Evolutionary conservation across 2,329 filamentous ascomycete species (phyloP).

Genomic region (Sclerotiophoma versabilis): DNA sequence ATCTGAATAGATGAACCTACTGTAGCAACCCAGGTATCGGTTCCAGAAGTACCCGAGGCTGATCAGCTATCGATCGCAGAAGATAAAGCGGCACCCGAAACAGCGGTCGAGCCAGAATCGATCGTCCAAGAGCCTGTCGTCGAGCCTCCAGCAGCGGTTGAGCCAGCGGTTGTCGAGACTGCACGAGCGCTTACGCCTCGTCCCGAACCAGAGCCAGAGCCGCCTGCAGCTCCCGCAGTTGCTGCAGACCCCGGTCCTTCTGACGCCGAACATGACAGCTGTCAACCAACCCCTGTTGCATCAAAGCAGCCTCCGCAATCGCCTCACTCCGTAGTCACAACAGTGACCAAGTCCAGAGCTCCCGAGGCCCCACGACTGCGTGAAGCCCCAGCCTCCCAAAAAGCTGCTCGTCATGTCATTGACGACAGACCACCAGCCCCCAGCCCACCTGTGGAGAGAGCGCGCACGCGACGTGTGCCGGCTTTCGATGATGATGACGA

Average conservation of each 20-base stretch:
- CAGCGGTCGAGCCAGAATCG: constrained; percentile 14
- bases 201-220: constrained; percentile 20
- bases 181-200: constrained; percentile 17
- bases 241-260: constrained; percentile 14
- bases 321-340: constrained; percentile 31
- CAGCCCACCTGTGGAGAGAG: constrained; percentile 42
- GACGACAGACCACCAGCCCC: constrained; percentile 47
- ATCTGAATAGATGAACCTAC: constrained; percentile 2
- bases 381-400: constrained; percentile 40
- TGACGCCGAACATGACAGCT: constrained; percentile 19
- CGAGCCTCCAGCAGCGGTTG: constrained; percentile 8
- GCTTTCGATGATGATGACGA: constrained; percentile 47
- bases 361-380: constrained; percentile 22
- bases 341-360: constrained; percentile 28
- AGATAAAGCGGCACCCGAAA: constrained; percentile 7
- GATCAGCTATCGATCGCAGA: constrained; percentile 6
- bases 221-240: constrained; percentile 17
- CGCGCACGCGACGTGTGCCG: constrained; percentile 37
- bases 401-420: constrained; percentile 30
- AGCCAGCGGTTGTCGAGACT: constrained; percentile 16
- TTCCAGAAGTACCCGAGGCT: constrained; percentile 9
- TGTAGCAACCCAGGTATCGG: constrained; percentile 9
- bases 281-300: constrained; percentile 24
- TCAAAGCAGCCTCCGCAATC: constrained; percentile 25
- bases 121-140: constrained; percentile 15